A percentile compares a stretch with the other conserved stretches of the same genome.
Evolutionary conservation across 208 protist genomes (phyloP).

Genomic region (Novymonas esmeraldas): DNA sequence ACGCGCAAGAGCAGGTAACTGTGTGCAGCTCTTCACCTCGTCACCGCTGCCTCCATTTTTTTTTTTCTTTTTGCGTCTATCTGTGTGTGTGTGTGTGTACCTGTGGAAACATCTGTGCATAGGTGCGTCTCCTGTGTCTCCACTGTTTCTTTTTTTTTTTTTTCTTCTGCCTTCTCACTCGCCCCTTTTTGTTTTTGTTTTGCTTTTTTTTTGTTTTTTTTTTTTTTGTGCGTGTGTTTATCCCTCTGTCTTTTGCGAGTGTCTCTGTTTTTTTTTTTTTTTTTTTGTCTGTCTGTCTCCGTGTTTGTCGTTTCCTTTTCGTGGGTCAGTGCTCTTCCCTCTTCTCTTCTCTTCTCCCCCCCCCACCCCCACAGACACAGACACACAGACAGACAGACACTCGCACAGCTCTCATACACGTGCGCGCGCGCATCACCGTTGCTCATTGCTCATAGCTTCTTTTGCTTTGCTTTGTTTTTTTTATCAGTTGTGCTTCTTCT

Average conservation of each 20-base stretch:
- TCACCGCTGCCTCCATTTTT: neutral
- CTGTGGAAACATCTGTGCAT: neutral
- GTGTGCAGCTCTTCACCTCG: neutral
- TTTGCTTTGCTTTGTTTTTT: neutral
- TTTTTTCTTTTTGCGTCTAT: constrained; percentile 2
- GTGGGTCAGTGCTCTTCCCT: neutral
- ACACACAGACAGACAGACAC: constrained; percentile 3
- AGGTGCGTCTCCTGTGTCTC: neutral
- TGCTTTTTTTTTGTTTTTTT: neutral
- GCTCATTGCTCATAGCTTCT: neutral
- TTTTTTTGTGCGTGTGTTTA: neutral
- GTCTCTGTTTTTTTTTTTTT: neutral
- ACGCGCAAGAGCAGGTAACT: neutral
- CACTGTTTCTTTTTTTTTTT: constrained; percentile 8
- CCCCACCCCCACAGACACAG: neutral
- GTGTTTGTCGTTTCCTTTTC: neutral
- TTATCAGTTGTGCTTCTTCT: neutral
- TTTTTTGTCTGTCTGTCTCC: neutral
- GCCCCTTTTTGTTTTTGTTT: neutral
- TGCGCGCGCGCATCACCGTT: neutral
- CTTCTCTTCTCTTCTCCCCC: neutral
- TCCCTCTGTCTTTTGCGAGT: neutral
- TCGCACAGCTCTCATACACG: neutral
- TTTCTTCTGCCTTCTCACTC: neutral
- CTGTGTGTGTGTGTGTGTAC: constrained; percentile 9